These are phyloP conservation scores for Saturnispora besseyi DNA, from an alignment of 805 yeast genomes.

Conservation along the genomic window DNA sequence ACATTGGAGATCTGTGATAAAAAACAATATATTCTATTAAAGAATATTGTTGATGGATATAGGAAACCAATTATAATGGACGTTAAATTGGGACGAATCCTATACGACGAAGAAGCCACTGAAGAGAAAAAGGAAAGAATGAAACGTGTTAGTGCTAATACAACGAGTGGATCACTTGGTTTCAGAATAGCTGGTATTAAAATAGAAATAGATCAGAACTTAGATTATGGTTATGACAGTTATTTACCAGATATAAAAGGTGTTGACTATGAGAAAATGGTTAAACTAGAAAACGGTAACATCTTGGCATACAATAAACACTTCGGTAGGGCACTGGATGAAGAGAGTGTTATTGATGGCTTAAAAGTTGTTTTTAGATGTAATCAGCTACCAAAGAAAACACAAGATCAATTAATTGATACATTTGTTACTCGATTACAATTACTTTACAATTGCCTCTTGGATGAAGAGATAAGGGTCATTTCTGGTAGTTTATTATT, in stretches of 20 bases:
- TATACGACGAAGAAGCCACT: constrained; percentile 56
- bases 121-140: constrained; percentile 56
- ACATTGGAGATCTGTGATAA: constrained; percentile 12
- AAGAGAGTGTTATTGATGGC: constrained; percentile 35
- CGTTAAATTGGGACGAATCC: constrained; percentile 65
- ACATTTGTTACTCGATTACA: constrained; percentile 53
- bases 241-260: constrained; percentile 13
- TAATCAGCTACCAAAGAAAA: constrained; percentile 25
- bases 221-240: constrained; percentile 10
- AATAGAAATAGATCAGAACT: constrained; percentile 18
- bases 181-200: constrained; percentile 89
- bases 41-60: constrained; percentile 58
- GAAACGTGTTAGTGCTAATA: constrained; percentile 49
- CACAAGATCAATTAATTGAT: constrained; percentile 32
- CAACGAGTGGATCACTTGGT: constrained; percentile 74
- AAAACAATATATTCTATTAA: constrained; percentile 50
- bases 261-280: constrained; percentile 17
- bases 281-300: constrained; percentile 10
- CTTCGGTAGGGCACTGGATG: constrained; percentile 57
- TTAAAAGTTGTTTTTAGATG: constrained; percentile 37
- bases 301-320: constrained; percentile 37
- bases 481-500: constrained; percentile 67
- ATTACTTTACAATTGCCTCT: constrained; percentile 54
- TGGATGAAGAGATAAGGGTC: constrained; percentile 54
- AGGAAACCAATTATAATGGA: constrained; percentile 67